These are phyloP conservation scores for Stemphylium lycopersici DNA, from an alignment of 2,329 filamentous ascomycete genomes.

Conservation along the genomic window DNA sequence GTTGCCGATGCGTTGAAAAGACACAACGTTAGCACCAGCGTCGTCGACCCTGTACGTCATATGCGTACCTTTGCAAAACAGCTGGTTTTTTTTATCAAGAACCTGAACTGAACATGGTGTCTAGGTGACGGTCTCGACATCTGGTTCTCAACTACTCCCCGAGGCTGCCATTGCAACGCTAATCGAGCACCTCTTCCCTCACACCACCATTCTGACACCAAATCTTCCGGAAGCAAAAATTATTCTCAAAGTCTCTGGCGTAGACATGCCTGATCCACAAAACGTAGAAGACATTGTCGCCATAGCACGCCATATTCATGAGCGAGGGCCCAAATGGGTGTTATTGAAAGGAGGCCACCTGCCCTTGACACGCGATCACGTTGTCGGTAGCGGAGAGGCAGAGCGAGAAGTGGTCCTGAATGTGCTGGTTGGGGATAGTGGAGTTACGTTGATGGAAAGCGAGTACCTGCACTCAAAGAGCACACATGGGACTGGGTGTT, in stretches of 20 bases:
- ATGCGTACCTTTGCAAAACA: neutral
- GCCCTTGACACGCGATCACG: conserved; percentile 71
- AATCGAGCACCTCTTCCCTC: conserved; percentile 65
- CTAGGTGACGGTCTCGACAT: conserved; percentile 87
- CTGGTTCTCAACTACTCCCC: conserved; percentile 73
- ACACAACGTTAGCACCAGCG: conserved; percentile 63
- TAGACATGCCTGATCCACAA: conserved; percentile 55
- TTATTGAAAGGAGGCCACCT: conserved; percentile 90
- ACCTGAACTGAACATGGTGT: neutral
- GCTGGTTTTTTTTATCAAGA: neutral
- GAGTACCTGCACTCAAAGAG: conserved; percentile 75
- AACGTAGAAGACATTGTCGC: conserved; percentile 69
- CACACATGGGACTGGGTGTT: conserved; percentile 95
- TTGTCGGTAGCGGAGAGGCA: conserved; percentile 62
- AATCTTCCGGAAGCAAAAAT: conserved; percentile 77
- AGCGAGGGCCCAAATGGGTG: conserved; percentile 77
- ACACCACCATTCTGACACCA: conserved; percentile 73
- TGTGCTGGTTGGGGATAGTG: conserved; percentile 69
- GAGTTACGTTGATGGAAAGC: conserved; percentile 69
- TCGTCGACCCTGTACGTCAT: conserved; percentile 74
- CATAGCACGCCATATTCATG: conserved; percentile 69
- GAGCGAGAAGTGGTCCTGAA: conserved; percentile 75
- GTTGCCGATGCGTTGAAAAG: conserved; percentile 68
- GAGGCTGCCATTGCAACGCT: conserved; percentile 67
- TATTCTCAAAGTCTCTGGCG: conserved; percentile 63